Evolutionary conservation across 345 rosid genomes (phyloP).

Genomic region (Barbarea vulgaris): DNA sequence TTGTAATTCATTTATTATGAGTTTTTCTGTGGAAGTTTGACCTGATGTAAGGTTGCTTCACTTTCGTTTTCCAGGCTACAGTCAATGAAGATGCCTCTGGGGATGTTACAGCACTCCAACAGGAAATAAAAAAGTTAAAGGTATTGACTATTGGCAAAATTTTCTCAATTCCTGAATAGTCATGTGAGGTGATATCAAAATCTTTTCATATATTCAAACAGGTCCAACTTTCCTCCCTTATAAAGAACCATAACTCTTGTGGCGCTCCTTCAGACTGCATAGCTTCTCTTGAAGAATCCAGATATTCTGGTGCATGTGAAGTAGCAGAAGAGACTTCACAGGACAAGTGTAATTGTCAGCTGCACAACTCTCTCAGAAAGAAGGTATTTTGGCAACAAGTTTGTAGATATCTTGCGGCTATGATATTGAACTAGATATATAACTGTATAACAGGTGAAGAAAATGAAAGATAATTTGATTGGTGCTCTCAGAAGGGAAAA

Average conservation of each 20-base stretch:
- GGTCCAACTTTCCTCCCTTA: conserved; percentile 70
- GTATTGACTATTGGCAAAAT: conserved; percentile 37
- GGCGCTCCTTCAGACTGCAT: conserved; percentile 42
- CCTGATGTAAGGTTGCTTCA: conserved; percentile 26
- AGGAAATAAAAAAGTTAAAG: conserved; percentile 80
- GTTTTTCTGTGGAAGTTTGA: conserved; percentile 16
- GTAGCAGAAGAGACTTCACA: conserved; percentile 40
- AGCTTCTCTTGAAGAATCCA: conserved; percentile 48
- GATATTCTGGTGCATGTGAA: conserved; percentile 38
- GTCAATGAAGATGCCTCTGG: conserved; percentile 97
- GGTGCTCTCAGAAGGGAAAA: conserved; percentile 77
- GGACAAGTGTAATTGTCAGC: conserved; percentile 37
- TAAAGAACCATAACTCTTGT: conserved; percentile 54
- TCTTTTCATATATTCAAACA: conserved; percentile 42
- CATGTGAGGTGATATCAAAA: conserved; percentile 30
- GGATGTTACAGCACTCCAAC: conserved; percentile 78
- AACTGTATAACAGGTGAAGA: conserved; percentile 45
- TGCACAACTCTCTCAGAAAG: conserved; percentile 39
- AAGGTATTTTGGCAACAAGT: conserved; percentile 45
- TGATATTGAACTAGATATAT: conserved; percentile 24
- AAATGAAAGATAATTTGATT: conserved; percentile 47
- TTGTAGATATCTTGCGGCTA: conserved; percentile 21
- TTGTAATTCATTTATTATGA: conserved; percentile 11
- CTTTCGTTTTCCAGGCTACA: conserved; percentile 60
- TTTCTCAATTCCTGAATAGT: conserved; percentile 25